These are phyloP conservation scores for Nelumbo lutea DNA, from an alignment of 164 flowering plant genomes.

Conservation along the genomic window DNA sequence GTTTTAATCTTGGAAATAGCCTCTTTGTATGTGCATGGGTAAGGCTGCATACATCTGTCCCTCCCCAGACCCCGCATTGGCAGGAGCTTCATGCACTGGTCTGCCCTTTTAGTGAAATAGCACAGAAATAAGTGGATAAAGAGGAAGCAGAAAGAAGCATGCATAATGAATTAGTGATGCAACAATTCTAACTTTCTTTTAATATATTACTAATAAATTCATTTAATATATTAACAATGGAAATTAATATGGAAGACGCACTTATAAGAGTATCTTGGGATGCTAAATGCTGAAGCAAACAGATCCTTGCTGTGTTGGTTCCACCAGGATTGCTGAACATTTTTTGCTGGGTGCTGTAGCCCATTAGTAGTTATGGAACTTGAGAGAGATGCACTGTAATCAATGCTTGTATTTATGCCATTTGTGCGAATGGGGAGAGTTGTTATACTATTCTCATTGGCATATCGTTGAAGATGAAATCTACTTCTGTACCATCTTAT, in stretches of 20 bases:
- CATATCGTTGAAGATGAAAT: conserved; percentile 26
- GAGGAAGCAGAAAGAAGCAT: too few relatives aligned
- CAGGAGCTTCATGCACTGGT: too few relatives aligned
- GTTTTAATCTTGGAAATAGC: too few relatives aligned
- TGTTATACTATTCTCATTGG: conserved; percentile 39
- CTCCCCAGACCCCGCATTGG: too few relatives aligned
- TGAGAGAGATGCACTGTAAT: conserved; percentile 61
- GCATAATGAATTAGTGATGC: too few relatives aligned
- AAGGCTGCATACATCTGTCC: too few relatives aligned
- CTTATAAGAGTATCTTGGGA: conserved; percentile 86
- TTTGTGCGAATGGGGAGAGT: conserved; percentile 65
- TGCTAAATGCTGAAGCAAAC: conserved; percentile 60
- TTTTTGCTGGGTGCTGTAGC: conserved; percentile 23
- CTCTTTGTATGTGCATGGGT: too few relatives aligned
- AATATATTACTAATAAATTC: neutral
- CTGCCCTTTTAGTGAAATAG: too few relatives aligned
- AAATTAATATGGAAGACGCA: conserved; percentile 30
- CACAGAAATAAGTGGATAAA: neutral
- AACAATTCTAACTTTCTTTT: neutral
- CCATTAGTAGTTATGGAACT: conserved; percentile 31
- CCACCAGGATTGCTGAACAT: conserved; percentile 50
- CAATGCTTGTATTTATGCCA: conserved; percentile 55
- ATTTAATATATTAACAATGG: too few relatives aligned
- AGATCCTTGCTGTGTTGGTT: conserved; percentile 50
- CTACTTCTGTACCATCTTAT: conserved; percentile 64